Evolutionary conservation across 2,329 filamentous ascomycete genomes (phyloP).

Genomic region (Colletotrichum truncatum): DNA sequence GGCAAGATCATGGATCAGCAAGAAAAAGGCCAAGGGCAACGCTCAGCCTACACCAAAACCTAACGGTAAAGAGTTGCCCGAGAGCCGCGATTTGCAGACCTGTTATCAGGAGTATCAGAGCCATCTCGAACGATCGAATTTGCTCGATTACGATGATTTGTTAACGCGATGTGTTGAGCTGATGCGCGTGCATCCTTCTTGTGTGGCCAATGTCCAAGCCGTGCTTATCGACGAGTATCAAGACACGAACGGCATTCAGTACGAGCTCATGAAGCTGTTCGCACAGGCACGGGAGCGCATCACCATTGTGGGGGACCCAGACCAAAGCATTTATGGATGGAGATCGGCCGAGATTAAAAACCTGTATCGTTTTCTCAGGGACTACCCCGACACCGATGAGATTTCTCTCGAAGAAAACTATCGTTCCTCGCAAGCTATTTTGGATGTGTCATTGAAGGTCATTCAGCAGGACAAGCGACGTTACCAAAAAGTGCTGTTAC

Average conservation of each 20-base stretch:
- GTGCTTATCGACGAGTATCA: slow-evolving; percentile 98
- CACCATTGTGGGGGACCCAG: slow-evolving; percentile 94
- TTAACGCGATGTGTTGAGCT: slow-evolving; percentile 85
- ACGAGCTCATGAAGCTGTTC: slow-evolving; percentile 91
- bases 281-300: slow-evolving; percentile 79
- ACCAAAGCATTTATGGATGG: slow-evolving; percentile 98
- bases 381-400: slow-evolving; percentile 82
- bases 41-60: slow-evolving; percentile 38
- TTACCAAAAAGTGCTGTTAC: slow-evolving; percentile 81
- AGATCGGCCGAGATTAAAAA: slow-evolving; percentile 93
- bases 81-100: slow-evolving; percentile 69
- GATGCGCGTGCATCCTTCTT: slow-evolving; percentile 76
- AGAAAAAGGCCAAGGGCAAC: slow-evolving; percentile 67
- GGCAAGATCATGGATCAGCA: slow-evolving; percentile 81
- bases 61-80: slow-evolving; percentile 44
- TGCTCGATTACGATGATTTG: slow-evolving; percentile 95
- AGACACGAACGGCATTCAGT: slow-evolving; percentile 95
- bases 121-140: slow-evolving; percentile 77
- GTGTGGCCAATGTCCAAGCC: slow-evolving; percentile 88
- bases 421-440: slow-evolving; percentile 85
- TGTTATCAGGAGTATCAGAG: slow-evolving; percentile 82
- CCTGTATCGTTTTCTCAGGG: slow-evolving; percentile 77
- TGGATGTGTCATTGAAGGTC: slow-evolving; percentile 81
- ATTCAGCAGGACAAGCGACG: slow-evolving; percentile 89
- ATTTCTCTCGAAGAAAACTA: slow-evolving; percentile 95